phyloP scores from a whole-genome alignment of 2,329 filamentous ascomycete species.

The Pseudocercospora fuligena region DNA sequence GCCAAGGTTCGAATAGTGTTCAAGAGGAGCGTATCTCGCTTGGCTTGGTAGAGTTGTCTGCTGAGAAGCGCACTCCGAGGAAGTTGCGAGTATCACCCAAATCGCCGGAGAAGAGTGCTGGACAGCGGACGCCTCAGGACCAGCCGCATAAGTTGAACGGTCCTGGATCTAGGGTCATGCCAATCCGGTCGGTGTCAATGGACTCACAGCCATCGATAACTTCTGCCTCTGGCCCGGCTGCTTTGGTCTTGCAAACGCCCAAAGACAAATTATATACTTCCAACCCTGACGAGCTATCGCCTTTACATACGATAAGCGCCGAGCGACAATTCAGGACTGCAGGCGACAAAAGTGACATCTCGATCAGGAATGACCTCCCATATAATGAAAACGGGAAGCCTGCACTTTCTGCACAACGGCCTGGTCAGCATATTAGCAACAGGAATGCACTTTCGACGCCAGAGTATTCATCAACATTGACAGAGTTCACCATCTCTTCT shows the following conservation, averaged over 20 bases:
- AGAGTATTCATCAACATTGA: not conserved
- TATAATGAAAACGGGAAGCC: no score
- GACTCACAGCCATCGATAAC: not conserved
- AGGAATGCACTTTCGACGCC: not conserved
- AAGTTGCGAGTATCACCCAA: conserved; percentile 27
- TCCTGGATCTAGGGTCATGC: not conserved
- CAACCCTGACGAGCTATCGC: not conserved
- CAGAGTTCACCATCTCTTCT: not conserved
- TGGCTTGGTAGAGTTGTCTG: conserved; percentile 24
- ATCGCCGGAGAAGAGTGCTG: not conserved
- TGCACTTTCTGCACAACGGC: no score
- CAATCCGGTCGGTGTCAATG: not conserved
- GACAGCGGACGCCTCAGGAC: conserved; percentile 2
- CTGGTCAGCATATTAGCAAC: not conserved
- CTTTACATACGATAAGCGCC: not conserved
- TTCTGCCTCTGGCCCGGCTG: not conserved
- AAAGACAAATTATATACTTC: not conserved
- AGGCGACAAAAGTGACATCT: not conserved
- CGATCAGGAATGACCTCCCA: not conserved
- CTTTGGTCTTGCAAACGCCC: not conserved
- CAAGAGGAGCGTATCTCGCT: conserved; percentile 3
- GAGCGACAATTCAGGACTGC: not conserved
- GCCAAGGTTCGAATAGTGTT: conserved; percentile 23
- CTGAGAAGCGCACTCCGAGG: conserved; percentile 32
- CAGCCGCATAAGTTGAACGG: conserved; percentile 13